Evolutionary conservation across 1,284 basidiomycete genomes (phyloP), one percentile per base, ranked within the genome.

Genomic region (Moesziomyces globuligerus): DNA sequence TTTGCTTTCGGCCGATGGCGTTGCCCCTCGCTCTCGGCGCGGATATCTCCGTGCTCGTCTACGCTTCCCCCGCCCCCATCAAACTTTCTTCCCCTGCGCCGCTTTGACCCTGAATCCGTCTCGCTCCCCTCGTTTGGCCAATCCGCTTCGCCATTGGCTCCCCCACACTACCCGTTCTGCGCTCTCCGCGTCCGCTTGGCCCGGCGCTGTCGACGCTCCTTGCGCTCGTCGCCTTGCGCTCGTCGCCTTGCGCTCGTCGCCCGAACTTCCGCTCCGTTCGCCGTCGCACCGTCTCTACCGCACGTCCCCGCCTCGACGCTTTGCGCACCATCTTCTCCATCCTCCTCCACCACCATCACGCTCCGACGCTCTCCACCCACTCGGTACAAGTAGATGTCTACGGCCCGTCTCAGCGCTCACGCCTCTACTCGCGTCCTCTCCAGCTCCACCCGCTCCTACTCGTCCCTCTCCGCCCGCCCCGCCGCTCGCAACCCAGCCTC

Each of bases 341-440:
- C 39, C 29, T 20, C 28, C 9, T 23, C 17, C 25, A 26, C 18
- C 17, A 11, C 23, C 42, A 53, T 29, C 37, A 46, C 23, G 28
- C 11, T n/a, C n/a, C n/a, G n/a, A n/a, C 21, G 7, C 24, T 29
- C 29, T 8, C 37, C 39, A 25, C 24, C 23, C 36, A 29, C 21
- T 47, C 13, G 11, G 15, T 29, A 29, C 59, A 41, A 62, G 66
- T 69, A 69, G 66, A 69, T 69, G 66, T 69, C 59, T 26, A 46
- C 59, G 39, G 66, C 51, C 45, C 66, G 66, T 54, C 45, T 69
- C 47, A 48, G 40, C 52, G 32, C 59, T 43, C 50, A 58, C 66
- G 55, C 66, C 48, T 53, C 54, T 47, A 42, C 55, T 49, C 57
- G 58, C 53, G 54, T 53, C 42, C 45, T 68, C 39, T 17, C 50